phyloP scores from a whole-genome alignment of 2,329 filamentous ascomycete genomes.

The Sphaerulina vaccinii region DNA sequence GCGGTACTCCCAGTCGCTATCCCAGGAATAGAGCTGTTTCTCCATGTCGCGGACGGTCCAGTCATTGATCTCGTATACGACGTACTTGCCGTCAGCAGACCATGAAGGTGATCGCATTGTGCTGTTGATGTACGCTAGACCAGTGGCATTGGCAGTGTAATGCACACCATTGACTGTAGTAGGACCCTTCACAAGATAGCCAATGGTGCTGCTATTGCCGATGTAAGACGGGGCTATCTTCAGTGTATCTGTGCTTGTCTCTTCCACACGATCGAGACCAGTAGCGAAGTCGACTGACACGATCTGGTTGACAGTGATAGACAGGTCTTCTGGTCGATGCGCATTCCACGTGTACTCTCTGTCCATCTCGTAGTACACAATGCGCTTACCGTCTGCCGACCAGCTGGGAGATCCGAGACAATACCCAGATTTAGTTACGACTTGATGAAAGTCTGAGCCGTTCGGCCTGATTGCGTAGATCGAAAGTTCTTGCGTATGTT shows the following conservation, averaged over 20 bases:
- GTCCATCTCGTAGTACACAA: constrained; percentile 18
- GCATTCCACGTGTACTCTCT: constrained; percentile 18
- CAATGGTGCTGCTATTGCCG: constrained; percentile 11
- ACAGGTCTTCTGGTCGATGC: constrained; percentile 14
- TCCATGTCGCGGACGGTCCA: constrained; percentile 13
- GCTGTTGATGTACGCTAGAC: not conserved
- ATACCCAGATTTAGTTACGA: constrained; percentile 9
- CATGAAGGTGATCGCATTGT: constrained; percentile 15
- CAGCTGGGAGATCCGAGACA: constrained; percentile 17
- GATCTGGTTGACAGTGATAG: constrained; percentile 15
- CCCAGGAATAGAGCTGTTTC: constrained; percentile 15
- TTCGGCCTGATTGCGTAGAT: constrained; percentile 20
- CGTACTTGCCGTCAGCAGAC: constrained; percentile 12
- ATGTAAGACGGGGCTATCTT: constrained; percentile 17
- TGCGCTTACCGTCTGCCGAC: constrained; percentile 15
- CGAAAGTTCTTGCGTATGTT: constrained; percentile 18
- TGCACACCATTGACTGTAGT: constrained; percentile 6
- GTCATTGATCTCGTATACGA: constrained; percentile 16
- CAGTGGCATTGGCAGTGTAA: constrained; percentile 4
- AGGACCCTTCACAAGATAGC: constrained; percentile 17
- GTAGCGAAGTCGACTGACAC: constrained; percentile 18
- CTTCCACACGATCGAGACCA: constrained; percentile 7
- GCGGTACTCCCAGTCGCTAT: constrained; percentile 23
- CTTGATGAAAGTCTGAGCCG: constrained; percentile 16
- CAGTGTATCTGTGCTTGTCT: constrained; percentile 8